A percentile compares a stretch with the other conserved stretches of the same genome.
phyloP scores from a whole-genome alignment of 2,329 filamentous ascomycete genomes.

The Calonectria montana region DNA sequence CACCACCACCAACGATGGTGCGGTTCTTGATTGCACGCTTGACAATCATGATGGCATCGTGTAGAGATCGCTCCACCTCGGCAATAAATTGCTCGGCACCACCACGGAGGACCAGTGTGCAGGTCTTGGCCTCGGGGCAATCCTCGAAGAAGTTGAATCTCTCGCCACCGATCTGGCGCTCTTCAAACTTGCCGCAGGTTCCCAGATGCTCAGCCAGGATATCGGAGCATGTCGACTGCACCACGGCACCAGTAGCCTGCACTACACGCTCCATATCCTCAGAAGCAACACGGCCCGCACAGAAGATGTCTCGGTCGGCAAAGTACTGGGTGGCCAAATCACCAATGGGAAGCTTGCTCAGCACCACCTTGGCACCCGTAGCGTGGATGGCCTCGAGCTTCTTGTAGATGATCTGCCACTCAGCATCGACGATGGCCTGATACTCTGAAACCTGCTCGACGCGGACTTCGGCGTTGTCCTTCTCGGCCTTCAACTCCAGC shows the following conservation, averaged over 20 bases:
- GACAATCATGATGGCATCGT: slow-evolving; percentile 99
- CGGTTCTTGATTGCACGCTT: slow-evolving; percentile 97
- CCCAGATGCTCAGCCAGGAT: slow-evolving; percentile 91
- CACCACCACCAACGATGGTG: slow-evolving; percentile 93
- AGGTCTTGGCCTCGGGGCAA: slow-evolving; percentile 95
- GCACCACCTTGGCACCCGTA: slow-evolving; percentile 95
- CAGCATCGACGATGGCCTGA: slow-evolving; percentile 98
- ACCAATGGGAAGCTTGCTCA: slow-evolving; percentile 97
- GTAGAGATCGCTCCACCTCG: slow-evolving; percentile 95
- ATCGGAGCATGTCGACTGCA: slow-evolving; percentile 97
- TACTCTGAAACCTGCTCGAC: slow-evolving; percentile 99
- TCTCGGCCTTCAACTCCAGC: slow-evolving; percentile 97
- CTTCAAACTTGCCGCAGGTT: slow-evolving; percentile 90
- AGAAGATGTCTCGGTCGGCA: slow-evolving; percentile 98
- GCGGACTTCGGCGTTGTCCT: slow-evolving; percentile 98
- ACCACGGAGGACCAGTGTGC: slow-evolving; percentile 93
- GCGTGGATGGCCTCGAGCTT: slow-evolving; percentile 96
- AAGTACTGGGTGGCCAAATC: slow-evolving; percentile 98
- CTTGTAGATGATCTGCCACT: slow-evolving; percentile 99
- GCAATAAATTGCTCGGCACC: slow-evolving; percentile 99
- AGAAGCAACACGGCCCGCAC: slow-evolving; percentile 88
- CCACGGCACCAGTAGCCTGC: slow-evolving; percentile 89
- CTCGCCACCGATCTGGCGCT: slow-evolving; percentile 96
- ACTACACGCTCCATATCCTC: slow-evolving; percentile 97
- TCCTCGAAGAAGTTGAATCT: slow-evolving; percentile 99